Percentiles rank a stretch among this genome's conserved stretches.
These are phyloP conservation scores for Apocynum venetum DNA, from an alignment of 257 asterid genomes.

Conservation along the genomic window DNA sequence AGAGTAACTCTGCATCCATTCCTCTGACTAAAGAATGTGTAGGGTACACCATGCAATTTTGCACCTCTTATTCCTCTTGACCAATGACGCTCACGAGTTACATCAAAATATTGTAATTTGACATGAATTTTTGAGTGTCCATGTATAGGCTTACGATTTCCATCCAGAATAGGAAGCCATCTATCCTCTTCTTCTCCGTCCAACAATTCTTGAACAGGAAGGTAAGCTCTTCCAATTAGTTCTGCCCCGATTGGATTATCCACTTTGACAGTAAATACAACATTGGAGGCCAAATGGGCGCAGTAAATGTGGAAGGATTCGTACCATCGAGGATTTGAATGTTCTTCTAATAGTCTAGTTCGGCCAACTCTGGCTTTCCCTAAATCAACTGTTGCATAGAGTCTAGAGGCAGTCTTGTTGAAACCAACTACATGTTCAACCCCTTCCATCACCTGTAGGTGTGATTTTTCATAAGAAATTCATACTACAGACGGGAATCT, in stretches of 20 bases:
- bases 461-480: not conserved
- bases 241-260: constrained; percentile 36
- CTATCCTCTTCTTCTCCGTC: constrained; percentile 23
- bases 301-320: constrained; percentile 40
- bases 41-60: constrained; percentile 43
- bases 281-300: constrained; percentile 34
- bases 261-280: constrained; percentile 32
- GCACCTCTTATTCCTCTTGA: constrained; percentile 23
- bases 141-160: constrained; percentile 22
- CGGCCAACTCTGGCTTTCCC: constrained; percentile 60
- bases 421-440: constrained; percentile 48
- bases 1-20: constrained; percentile 52
- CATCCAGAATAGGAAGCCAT: constrained; percentile 33
- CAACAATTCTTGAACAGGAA: constrained; percentile 27
- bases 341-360: constrained; percentile 24
- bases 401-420: constrained; percentile 30
- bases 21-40: constrained; percentile 55
- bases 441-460: constrained; percentile 43
- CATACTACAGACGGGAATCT: not conserved
- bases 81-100: constrained; percentile 27
- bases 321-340: constrained; percentile 35
- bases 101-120: constrained; percentile 28
- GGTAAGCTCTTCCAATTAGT: constrained; percentile 37
- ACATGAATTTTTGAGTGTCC: constrained; percentile 36
- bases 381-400: constrained; percentile 59